Evolutionary conservation across 768 basidiomycete species (phyloP).

Genomic region (Amanita brunnescens): DNA sequence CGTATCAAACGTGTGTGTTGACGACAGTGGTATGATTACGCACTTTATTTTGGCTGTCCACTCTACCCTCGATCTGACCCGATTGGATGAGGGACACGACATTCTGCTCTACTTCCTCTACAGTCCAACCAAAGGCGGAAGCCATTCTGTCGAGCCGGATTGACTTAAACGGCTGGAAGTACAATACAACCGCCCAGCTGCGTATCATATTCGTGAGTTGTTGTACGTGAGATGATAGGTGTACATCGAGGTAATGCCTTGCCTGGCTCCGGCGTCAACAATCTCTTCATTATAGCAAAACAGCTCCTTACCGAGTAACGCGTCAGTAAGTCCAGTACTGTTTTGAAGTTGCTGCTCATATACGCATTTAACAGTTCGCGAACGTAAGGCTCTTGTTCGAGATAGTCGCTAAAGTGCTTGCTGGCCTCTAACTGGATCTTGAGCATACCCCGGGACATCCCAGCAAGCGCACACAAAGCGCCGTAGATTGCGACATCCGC

Average conservation of each 20-base stretch:
- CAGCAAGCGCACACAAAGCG: conserved; percentile 77
- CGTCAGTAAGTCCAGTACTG: conserved; percentile 65
- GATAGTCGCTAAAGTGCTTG: conserved; percentile 59
- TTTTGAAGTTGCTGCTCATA: conserved; percentile 81
- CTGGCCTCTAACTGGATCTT: conserved; percentile 62
- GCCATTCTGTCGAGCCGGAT: conserved; percentile 83
- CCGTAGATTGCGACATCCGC: conserved; percentile 85
- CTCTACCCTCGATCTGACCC: conserved; percentile 71
- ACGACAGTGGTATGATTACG: conserved; percentile 6
- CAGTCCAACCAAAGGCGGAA: conserved; percentile 72
- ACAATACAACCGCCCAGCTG: conserved; percentile 72
- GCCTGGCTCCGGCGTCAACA: conserved; percentile 36
- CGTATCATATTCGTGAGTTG: conserved; percentile 63
- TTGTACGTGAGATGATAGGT: conserved; percentile 60
- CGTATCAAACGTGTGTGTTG: neutral
- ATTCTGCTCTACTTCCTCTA: conserved; percentile 61
- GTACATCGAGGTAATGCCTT: conserved; percentile 69
- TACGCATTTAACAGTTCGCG: conserved; percentile 83
- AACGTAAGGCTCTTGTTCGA: conserved; percentile 82
- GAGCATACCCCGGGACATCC: conserved; percentile 60
- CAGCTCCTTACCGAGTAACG: conserved; percentile 51
- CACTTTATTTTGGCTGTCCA: conserved; percentile 88
- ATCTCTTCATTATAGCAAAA: neutral
- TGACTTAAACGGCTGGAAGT: conserved; percentile 85
- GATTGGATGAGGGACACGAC: conserved; percentile 73